A percentile compares a stretch with the other conserved stretches of the same genome.
Conservation (phyloP, 768 basidiomycete species). For the Leccinum pellstonianum region DNA sequence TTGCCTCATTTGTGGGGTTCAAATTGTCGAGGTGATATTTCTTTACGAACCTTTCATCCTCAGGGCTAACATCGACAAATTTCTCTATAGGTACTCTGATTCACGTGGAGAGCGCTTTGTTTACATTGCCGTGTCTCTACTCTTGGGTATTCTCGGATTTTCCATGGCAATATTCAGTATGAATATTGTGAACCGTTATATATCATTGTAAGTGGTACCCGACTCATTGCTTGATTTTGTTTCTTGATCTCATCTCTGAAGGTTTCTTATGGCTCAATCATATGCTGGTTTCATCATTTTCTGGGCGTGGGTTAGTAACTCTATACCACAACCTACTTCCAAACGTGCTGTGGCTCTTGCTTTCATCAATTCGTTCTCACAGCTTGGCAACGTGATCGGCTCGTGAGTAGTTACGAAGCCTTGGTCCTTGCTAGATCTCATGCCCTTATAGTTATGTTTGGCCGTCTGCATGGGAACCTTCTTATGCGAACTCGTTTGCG, state of each 20-base stretch:
- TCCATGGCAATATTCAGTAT: slow-evolving; percentile 62
- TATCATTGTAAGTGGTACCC: slow-evolving; percentile 50
- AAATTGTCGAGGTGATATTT: slow-evolving; percentile 44
- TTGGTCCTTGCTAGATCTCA: slow-evolving; percentile 7
- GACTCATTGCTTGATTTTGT: neutral
- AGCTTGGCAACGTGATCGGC: slow-evolving; percentile 82
- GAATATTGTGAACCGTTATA: slow-evolving; percentile 60
- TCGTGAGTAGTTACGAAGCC: slow-evolving; percentile 49
- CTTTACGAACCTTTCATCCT: neutral
- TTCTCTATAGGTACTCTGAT: slow-evolving; percentile 62
- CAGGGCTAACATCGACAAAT: neutral
- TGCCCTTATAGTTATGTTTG: slow-evolving; percentile 52
- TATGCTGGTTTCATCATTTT: slow-evolving; percentile 73
- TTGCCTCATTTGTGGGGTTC: slow-evolving; percentile 59
- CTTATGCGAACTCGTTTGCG: slow-evolving; percentile 66
- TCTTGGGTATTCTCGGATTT: slow-evolving; percentile 67
- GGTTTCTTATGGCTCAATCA: slow-evolving; percentile 76
- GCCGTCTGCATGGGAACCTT: slow-evolving; percentile 68
- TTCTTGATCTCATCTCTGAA: slow-evolving; percentile 24
- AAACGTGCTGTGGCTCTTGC: slow-evolving; percentile 89
- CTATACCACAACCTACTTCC: slow-evolving; percentile 75
- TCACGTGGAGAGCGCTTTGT: slow-evolving; percentile 64
- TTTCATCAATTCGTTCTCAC: slow-evolving; percentile 76
- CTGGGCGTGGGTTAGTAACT: slow-evolving; percentile 50
- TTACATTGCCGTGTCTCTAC: slow-evolving; percentile 55